A percentile compares a stretch with the other conserved stretches of the same genome.
These are phyloP conservation scores for Neonectria magnoliae DNA, from an alignment of 2,329 filamentous ascomycete genomes.

Conservation along the genomic window DNA sequence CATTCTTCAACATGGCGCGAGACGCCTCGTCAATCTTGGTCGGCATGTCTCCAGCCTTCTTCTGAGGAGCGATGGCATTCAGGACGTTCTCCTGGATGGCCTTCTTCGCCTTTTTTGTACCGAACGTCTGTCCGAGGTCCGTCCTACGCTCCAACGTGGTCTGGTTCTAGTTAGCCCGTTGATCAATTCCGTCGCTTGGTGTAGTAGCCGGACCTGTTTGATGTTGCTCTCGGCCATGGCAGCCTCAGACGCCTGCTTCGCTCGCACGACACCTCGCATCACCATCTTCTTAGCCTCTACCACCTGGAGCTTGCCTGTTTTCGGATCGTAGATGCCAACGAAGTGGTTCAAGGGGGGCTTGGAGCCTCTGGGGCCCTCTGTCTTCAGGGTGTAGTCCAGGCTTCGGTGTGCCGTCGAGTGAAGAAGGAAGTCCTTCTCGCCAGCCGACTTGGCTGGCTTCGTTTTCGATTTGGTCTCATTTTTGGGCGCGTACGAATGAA, in stretches of 20 bases:
- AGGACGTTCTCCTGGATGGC: conserved; percentile 74
- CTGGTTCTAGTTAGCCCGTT: conserved; percentile 51
- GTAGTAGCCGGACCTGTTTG: conserved; percentile 40
- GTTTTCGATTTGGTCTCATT: conserved; percentile 46
- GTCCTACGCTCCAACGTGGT: conserved; percentile 70
- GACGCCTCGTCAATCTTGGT: conserved; percentile 65
- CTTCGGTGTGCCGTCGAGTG: conserved; percentile 67
- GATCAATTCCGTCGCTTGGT: conserved; percentile 3
- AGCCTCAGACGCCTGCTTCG: conserved; percentile 62
- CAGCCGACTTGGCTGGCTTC: conserved; percentile 54
- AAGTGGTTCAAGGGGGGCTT: conserved; percentile 67
- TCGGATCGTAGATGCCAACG: conserved; percentile 71
- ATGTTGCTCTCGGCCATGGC: conserved; percentile 50
- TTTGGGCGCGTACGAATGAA: conserved; percentile 60
- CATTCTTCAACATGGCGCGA: conserved; percentile 69
- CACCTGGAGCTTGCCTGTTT: conserved; percentile 67
- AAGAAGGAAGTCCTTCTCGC: conserved; percentile 61
- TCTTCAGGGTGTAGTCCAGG: conserved; percentile 68
- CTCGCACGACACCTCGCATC: conserved; percentile 65
- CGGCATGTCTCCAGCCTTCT: conserved; percentile 47
- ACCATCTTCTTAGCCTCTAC: conserved; percentile 73
- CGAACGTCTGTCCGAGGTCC: conserved; percentile 80
- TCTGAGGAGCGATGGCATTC: conserved; percentile 71
- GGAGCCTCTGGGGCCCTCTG: conserved; percentile 49
- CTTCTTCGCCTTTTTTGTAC: conserved; percentile 87